phyloP scores from a whole-genome alignment of 2,329 filamentous ascomycete genomes.

The Emergomyces pasteurianus region DNA sequence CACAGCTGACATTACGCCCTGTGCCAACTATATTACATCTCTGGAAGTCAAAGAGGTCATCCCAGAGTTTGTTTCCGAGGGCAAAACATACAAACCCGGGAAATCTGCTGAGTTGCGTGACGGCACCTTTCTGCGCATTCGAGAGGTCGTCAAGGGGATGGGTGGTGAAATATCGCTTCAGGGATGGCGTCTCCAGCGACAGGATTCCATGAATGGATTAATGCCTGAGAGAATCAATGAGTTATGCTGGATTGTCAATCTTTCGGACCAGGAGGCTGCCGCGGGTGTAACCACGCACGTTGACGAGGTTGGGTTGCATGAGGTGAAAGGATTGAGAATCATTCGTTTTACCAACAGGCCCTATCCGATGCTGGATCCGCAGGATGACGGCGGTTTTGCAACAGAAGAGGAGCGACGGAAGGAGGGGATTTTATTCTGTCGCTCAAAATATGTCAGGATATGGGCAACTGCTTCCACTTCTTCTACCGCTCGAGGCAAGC shows the following conservation, averaged over 20 bases:
- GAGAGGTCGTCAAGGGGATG: constrained; percentile 18
- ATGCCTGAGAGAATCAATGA: constrained; percentile 34
- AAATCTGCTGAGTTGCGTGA: constrained; percentile 28
- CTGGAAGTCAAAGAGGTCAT: constrained; percentile 2
- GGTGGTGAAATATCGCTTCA: constrained; percentile 21
- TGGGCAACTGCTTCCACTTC: constrained; percentile 14
- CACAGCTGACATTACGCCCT: constrained; percentile 3
- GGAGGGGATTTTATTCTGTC: constrained; percentile 25
- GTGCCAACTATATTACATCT: neutral
- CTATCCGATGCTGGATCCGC: constrained; percentile 26
- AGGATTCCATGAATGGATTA: constrained; percentile 21
- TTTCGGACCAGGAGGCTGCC: constrained; percentile 15
- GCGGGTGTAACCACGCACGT: constrained; percentile 22
- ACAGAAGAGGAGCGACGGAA: constrained; percentile 12
- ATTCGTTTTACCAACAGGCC: constrained; percentile 46
- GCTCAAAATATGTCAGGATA: constrained; percentile 19
- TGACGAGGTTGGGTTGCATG: constrained; percentile 29
- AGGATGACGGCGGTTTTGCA: constrained; percentile 17
- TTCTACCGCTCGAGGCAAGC: neutral
- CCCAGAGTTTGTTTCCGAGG: constrained; percentile 10
- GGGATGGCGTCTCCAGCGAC: constrained; percentile 27
- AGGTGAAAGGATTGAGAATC: constrained; percentile 31
- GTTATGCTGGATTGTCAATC: constrained; percentile 28
- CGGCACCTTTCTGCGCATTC: constrained; percentile 31
- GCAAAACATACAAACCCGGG: constrained; percentile 16